Base-by-base conservation (phyloP, 2,329 filamentous ascomycete species). In the Ophiostoma sp. region DNA sequence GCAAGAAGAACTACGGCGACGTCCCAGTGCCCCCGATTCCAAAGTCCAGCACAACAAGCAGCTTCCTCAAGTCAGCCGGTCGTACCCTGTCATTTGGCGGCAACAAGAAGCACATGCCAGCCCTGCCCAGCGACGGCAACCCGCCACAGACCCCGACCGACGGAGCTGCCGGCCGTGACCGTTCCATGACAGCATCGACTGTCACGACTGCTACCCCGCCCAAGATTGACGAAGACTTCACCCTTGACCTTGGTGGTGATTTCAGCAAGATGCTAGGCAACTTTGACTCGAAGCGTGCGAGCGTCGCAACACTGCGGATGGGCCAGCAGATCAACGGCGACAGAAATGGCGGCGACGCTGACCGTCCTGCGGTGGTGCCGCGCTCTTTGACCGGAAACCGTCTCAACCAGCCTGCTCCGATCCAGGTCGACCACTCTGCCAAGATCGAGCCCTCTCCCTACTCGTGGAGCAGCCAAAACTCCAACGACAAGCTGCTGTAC, bases 1-100 rank as follows among this genome's bases (percentile, higher is more conserved):
- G 74, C 69, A 82, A 77, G 75, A 85, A 81, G 74, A 75, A 76
- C 33, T 75, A 79, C 67, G 77, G 75, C 71, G 81, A 80, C 73
- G 79, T 76, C 71, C 79, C 81, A 3, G 75, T 79, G 41, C 81
- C 83, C 44, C 75, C 80, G 39, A 75, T 80, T 31, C 79, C 83
- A 36, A 87, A 85, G 75, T 81, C 82, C 33, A 73, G 62, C 69
- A 81, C 82, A n/a, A 79, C 80, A 17, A 79, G 78, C 67, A 81
- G 83, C 44, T 86, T 88, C 69, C 77, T 88, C 67, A 85, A 84
- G 72, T 81, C 85, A 72, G 86, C 85, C 57, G 83, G 84, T 11
- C 82, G 86, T 67, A 87, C 86, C 0, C 87, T 87, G 74, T 87
- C 86, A 2, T 88, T 88, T 75, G 86, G 85, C 33, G 82, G 81